Base-by-base conservation (phyloP, 1,284 basidiomycete genomes). In the Boletus austroedulis region DNA sequence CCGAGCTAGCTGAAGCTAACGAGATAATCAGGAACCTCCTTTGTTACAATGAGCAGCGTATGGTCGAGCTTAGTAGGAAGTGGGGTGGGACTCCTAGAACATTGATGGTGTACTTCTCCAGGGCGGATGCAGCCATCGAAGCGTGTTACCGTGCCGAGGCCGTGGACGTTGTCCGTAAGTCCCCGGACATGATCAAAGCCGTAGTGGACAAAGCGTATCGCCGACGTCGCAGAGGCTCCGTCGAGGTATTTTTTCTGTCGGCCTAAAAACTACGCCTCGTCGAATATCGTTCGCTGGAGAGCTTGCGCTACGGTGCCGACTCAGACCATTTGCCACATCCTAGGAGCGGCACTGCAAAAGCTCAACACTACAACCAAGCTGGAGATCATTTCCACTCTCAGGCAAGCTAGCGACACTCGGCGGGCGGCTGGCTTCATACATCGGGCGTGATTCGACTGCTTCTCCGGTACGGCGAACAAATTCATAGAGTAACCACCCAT, bases 381-480 rank as follows among this genome's bases (percentile, higher is more conserved):
- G 2, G 5, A 43, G 4, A 60, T 63, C 17, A 49, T 46, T 28
- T 2, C 2, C 5, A 14, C 19, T 29, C 19, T 59, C 8, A 12
- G 17, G 10, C 23, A 11, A 14, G 2, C 1, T 9, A 3, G 5
- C 1, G 38, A 26, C 5, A 63, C 57, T 15, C 40, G 34, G 17
- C 15, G 6, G 5, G 31, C 47, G 0, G 50, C 40, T 9, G 26
- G 19, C 0, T 26, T 10, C n/a, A 44, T 62, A 11, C 55, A 36
- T 15, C 38, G 50, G 40, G 26, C 11, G 1, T 62, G 61, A 60
- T 47, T 59, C n/a, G 43, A 62, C 32, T 17, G 10, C n/a, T 56
- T 28, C 24, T 7, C 54, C 14, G 10, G 12, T 10, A 26, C 31
- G 1, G 21, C 19, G 19, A 6, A 36, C 9, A 5, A 3, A 4